Evolutionary conservation across 345 rosid species (phyloP).

Genomic region (Eucalyptus sideroxylon): DNA sequence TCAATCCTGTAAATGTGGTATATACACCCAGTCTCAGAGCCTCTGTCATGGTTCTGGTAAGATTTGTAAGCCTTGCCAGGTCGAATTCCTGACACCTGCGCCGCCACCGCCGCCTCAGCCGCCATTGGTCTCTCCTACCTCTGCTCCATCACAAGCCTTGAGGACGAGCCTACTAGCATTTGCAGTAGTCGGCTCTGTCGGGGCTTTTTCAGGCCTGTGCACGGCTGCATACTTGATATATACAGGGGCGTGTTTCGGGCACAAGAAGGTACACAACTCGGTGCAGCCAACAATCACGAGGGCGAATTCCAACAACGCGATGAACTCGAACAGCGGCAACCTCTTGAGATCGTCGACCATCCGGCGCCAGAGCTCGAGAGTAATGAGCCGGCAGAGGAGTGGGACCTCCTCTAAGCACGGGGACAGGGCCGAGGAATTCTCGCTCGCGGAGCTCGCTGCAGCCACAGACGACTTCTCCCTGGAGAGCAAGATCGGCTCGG

Average conservation of each 20-base stretch:
- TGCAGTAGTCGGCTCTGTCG: conserved; percentile 64
- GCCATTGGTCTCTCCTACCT: background rate
- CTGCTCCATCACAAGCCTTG: conserved; percentile 11
- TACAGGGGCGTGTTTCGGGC: conserved; percentile 66
- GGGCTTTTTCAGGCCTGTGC: conserved; percentile 46
- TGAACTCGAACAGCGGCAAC: conserved; percentile 35
- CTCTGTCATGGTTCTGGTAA: conserved; percentile 46
- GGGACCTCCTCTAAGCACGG: conserved; percentile 78
- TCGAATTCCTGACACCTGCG: background rate
- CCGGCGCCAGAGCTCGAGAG: conserved; percentile 59
- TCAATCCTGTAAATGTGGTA: conserved; percentile 30
- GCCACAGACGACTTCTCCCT: conserved; percentile 63
- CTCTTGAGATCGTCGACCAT: conserved; percentile 53
- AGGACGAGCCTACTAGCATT: conserved; percentile 52
- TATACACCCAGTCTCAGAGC: conserved; percentile 21
- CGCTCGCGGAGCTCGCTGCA: conserved; percentile 50
- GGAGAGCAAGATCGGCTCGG: conserved; percentile 78
- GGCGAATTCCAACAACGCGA: conserved; percentile 21
- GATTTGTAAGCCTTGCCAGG: conserved; percentile 37
- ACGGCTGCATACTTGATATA: conserved; percentile 46
- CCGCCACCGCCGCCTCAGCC: background rate
- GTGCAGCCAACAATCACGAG: conserved; percentile 81
- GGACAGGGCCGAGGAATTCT: conserved; percentile 71
- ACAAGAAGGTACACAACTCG: conserved; percentile 79
- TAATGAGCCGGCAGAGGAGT: conserved; percentile 81